Evolutionary conservation across 2,329 filamentous ascomycete species (phyloP).

Genomic region (Stromatinia cepivora): DNA sequence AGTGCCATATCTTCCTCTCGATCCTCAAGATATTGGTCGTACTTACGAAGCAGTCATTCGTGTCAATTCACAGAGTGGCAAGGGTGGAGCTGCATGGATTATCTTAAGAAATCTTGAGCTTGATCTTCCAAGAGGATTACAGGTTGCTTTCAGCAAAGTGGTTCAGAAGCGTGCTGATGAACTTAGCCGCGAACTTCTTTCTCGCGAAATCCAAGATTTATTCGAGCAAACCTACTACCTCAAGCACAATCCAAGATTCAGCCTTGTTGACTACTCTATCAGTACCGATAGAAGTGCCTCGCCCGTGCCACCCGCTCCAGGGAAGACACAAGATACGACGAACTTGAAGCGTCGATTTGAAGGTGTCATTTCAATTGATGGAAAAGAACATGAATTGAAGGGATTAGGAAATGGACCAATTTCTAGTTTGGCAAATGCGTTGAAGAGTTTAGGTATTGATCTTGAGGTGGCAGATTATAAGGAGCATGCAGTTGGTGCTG

Average conservation of each 20-base stretch:
- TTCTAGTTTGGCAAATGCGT: conserved; percentile 80
- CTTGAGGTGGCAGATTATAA: conserved; percentile 94
- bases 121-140: conserved; percentile 87
- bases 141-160: conserved; percentile 79
- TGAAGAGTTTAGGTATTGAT: conserved; percentile 76
- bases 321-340: conserved; percentile 73
- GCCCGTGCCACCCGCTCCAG: conserved; percentile 65
- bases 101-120: conserved; percentile 86
- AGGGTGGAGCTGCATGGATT: conserved; percentile 93
- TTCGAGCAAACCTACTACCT: conserved; percentile 89
- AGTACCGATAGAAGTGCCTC: conserved; percentile 76
- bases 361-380: conserved; percentile 81
- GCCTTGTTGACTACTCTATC: conserved; percentile 88
- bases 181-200: conserved; percentile 79
- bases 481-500: conserved; percentile 86
- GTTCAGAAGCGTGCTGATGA: conserved; percentile 81
- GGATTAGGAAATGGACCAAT: conserved; percentile 89
- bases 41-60: conserved; percentile 98
- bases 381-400: conserved; percentile 72
- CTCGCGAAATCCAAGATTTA: conserved; percentile 80
- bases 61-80: conserved; percentile 94
- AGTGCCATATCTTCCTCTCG: conserved; percentile 88
- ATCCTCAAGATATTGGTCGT: conserved; percentile 88
- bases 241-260: conserved; percentile 79
- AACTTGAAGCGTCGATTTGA: conserved; percentile 81